phyloP scores from a whole-genome alignment of 495 filamentous ascomycete species.

The Bryoglossum gracile region DNA sequence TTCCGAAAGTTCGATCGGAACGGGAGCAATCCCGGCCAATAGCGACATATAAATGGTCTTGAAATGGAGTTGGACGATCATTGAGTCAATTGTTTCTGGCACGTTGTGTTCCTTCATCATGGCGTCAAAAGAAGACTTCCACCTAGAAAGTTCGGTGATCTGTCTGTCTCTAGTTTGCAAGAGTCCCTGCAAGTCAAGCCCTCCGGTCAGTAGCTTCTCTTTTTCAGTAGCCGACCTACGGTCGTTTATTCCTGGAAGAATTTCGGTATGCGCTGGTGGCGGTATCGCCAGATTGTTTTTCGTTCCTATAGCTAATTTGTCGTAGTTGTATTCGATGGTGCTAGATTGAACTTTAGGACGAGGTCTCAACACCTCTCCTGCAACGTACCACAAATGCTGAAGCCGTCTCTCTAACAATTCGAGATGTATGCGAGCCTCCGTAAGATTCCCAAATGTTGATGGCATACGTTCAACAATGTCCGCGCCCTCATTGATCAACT shows the following conservation, averaged over 20 bases:
- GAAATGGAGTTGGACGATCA: not conserved
- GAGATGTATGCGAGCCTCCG: constrained; percentile 5
- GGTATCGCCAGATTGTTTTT: no score
- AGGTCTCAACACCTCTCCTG: not conserved
- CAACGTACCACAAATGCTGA: not conserved
- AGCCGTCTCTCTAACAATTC: constrained; percentile 6
- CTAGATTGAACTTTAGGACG: not conserved
- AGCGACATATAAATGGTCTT: not conserved
- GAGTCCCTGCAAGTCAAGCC: not conserved
- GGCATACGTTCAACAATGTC: constrained; percentile 4
- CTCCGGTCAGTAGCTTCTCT: not conserved
- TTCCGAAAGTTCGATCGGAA: not conserved
- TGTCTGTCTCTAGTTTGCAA: not conserved
- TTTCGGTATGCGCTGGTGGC: no score
- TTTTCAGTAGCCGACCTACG: no score
- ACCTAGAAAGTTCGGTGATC: not conserved
- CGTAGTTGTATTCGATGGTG: not conserved
- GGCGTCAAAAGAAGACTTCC: constrained; percentile 1
- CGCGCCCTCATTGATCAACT: not conserved
- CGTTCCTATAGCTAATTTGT: not conserved
- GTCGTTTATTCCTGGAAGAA: no score
- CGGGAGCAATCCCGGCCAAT: not conserved
- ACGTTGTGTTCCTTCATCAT: not conserved
- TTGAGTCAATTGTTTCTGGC: not conserved
- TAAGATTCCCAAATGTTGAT: not conserved